Conservation (phyloP, 805 yeast species). For the Sugiyamaella boreocaroliniensis region DNA sequence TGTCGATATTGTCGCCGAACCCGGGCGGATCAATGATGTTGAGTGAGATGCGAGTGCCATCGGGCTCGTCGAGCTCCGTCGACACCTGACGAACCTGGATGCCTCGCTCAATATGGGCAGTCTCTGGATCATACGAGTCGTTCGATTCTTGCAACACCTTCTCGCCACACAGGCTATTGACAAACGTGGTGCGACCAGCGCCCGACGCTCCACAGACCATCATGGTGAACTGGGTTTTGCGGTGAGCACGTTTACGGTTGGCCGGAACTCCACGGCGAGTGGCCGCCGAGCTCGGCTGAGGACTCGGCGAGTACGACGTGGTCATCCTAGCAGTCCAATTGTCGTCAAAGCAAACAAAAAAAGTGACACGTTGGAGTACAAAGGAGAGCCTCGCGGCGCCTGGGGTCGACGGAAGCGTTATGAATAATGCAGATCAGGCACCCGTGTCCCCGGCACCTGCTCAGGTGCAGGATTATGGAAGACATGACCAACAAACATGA, state of each 20-base stretch:
- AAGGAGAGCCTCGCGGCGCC: not conserved
- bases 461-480: not conserved
- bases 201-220: conserved; percentile 71
- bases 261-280: not conserved
- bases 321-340: not conserved
- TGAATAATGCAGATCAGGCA: not conserved
- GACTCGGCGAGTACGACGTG: not conserved
- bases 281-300: no score
- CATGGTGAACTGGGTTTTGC: conserved; percentile 57
- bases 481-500: no score
- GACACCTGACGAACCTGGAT: conserved; percentile 29
- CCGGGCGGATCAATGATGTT: conserved; percentile 69
- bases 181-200: conserved; percentile 66
- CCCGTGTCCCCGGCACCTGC: not conserved
- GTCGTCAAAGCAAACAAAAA: not conserved
- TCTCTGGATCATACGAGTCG: conserved; percentile 26
- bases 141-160: conserved; percentile 33
- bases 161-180: conserved; percentile 57
- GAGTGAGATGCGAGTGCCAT: conserved; percentile 42
- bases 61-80: conserved; percentile 51
- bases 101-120: conserved; percentile 29
- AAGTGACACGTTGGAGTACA: not conserved
- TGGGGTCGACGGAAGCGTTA: not conserved
- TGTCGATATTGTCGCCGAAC: conserved; percentile 69
- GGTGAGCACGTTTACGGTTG: conserved; percentile 27